phyloP scores from a whole-genome alignment of 345 rosid species.

The Clarkia xantiana region DNA sequence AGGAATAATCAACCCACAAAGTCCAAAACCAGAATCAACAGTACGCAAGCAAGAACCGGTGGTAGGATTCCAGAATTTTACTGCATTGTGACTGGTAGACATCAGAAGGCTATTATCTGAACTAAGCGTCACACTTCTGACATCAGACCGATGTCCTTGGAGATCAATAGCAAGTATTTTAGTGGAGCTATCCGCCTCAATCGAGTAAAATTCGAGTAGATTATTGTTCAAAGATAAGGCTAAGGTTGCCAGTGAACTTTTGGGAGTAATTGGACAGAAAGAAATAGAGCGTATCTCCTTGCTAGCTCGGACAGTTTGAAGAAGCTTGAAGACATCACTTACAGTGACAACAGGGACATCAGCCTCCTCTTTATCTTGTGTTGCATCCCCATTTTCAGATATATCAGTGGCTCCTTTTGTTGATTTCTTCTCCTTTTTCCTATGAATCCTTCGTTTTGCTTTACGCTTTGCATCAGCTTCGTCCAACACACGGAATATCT shows the following conservation, averaged over 20 bases:
- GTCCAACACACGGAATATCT: slow-evolving; percentile 54
- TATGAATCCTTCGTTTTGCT: slow-evolving; percentile 70
- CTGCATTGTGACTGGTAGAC: slow-evolving; percentile 93
- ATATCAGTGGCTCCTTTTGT: slow-evolving; percentile 28
- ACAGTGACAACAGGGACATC: slow-evolving; percentile 23
- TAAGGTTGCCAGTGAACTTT: slow-evolving; percentile 47
- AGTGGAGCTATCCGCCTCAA: slow-evolving; percentile 33
- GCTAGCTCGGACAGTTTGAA: slow-evolving; percentile 62
- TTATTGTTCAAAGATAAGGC: slow-evolving; percentile 89
- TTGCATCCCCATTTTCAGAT: slow-evolving; percentile 25
- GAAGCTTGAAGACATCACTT: slow-evolving; percentile 65
- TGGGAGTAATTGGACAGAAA: slow-evolving; percentile 50
- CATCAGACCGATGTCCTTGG: slow-evolving; percentile 87
- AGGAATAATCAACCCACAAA: slow-evolving; percentile 84
- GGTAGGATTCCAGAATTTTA: slow-evolving; percentile 92
- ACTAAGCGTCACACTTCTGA: slow-evolving; percentile 84
- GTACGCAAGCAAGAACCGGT: slow-evolving; percentile 90
- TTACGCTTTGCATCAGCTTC: slow-evolving; percentile 73
- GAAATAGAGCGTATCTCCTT: slow-evolving; percentile 79
- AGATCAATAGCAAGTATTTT: slow-evolving; percentile 65
- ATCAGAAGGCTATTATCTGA: slow-evolving; percentile 71
- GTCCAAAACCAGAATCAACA: slow-evolving; percentile 78
- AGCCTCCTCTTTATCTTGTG: slow-evolving; percentile 21
- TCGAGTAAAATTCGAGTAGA: slow-evolving; percentile 60
- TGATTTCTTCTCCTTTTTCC: slow-evolving; percentile 84